Percentiles rank a stretch among this genome's conserved stretches.
phyloP scores from a whole-genome alignment of 2,329 filamentous ascomycete genomes.

The Talaromyces sp. region DNA sequence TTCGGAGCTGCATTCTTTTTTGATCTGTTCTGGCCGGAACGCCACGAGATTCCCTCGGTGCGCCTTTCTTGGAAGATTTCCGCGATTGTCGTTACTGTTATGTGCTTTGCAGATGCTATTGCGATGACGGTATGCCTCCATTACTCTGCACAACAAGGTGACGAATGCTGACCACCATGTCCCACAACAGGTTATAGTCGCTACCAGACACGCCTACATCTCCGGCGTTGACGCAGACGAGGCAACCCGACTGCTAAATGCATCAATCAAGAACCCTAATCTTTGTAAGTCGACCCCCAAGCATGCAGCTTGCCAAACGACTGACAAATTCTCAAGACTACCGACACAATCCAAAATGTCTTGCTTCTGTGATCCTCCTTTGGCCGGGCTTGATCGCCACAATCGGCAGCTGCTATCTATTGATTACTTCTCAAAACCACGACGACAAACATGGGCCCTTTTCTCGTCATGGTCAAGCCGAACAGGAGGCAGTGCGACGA shows the following conservation, averaged over 20 bases:
- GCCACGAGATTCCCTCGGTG: slow-evolving; percentile 49
- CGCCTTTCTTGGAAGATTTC: slow-evolving; percentile 55
- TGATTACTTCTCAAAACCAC: slow-evolving; percentile 35
- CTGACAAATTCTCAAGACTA: slow-evolving; percentile 33
- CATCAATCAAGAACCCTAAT: slow-evolving; percentile 35
- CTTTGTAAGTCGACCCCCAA: slow-evolving; percentile 21
- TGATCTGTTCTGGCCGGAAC: slow-evolving; percentile 59
- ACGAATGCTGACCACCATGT: background rate
- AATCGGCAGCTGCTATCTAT: slow-evolving; percentile 39
- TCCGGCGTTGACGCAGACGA: slow-evolving; percentile 37
- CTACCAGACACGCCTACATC: slow-evolving; percentile 46
- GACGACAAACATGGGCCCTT: slow-evolving; percentile 28
- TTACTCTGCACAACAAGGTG: background rate
- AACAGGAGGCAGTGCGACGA: background rate
- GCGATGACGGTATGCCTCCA: slow-evolving; percentile 44
- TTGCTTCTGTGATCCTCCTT: slow-evolving; percentile 52
- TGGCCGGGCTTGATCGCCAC: slow-evolving; percentile 53
- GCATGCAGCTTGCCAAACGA: background rate
- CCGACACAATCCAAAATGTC: slow-evolving; percentile 47
- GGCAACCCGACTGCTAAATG: slow-evolving; percentile 27
- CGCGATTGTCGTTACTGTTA: slow-evolving; percentile 47
- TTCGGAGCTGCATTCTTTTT: slow-evolving; percentile 61
- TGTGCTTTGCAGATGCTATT: slow-evolving; percentile 49
- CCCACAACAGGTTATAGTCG: slow-evolving; percentile 42
- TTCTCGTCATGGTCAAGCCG: slow-evolving; percentile 1